A percentile compares a stretch with the other conserved stretches of the same genome.
Evolutionary conservation across 108 stramenopile genomes (phyloP).

Genomic region (Cyclostephanos tholiformis): DNA sequence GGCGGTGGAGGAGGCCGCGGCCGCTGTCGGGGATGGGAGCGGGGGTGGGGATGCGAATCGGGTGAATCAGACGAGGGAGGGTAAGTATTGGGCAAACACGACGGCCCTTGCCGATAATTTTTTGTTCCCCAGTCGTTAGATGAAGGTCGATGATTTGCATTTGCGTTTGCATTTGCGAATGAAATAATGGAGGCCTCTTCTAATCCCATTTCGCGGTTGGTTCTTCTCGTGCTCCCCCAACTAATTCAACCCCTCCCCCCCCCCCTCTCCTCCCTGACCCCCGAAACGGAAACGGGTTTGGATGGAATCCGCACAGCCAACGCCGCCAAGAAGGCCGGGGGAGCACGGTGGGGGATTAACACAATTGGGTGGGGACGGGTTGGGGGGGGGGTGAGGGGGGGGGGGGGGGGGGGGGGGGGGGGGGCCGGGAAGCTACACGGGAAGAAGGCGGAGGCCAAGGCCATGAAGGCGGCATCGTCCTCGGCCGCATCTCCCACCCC

Average conservation of each 20-base stretch:
- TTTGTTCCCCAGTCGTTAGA: no score
- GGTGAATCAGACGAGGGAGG: neutral
- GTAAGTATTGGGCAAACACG: neutral
- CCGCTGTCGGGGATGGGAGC: constrained; percentile 24
- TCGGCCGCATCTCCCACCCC: neutral
- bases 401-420: no score
- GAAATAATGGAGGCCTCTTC: no score
- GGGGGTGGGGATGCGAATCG: constrained; percentile 4
- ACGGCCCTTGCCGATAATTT: neutral
- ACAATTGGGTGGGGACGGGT: no score
- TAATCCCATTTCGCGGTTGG: neutral
- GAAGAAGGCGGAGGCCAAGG: constrained; percentile 87
- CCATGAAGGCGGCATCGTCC: constrained; percentile 71
- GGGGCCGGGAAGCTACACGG: no score
- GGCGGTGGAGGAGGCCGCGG: constrained; percentile 20
- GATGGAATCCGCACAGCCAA: neutral
- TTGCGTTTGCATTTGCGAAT: no score
- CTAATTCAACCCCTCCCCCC: neutral
- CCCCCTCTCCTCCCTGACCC: neutral
- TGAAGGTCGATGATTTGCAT: no score
- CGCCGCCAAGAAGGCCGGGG: constrained; percentile 81
- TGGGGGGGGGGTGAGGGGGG: no score
- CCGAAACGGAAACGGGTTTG: no score
- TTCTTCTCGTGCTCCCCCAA: constrained; percentile 2
- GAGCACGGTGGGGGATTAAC: no score